Conservation (phyloP, 2,329 filamentous ascomycete species). For the Lasiodiplodia theobromae region DNA sequence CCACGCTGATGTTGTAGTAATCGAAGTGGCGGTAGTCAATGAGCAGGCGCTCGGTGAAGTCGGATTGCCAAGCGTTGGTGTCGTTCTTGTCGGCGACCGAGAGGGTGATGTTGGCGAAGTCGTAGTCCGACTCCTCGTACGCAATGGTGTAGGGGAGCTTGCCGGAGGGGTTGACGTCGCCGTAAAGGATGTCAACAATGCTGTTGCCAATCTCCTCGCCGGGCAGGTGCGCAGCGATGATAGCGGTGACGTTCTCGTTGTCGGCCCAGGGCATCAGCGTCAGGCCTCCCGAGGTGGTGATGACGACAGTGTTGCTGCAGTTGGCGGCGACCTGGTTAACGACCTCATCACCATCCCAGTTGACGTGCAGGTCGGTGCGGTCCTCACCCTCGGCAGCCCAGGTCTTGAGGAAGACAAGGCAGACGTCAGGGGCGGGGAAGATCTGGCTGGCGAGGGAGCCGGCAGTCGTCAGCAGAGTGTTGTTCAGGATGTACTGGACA, state of each 20-base stretch:
- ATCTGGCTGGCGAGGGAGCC: constrained; percentile 34
- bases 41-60: constrained; percentile 82
- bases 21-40: constrained; percentile 93
- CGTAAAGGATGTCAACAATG: constrained; percentile 79
- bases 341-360: constrained; percentile 47
- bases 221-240: constrained; percentile 41
- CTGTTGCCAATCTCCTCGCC: constrained; percentile 77
- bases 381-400: constrained; percentile 56
- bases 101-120: constrained; percentile 35
- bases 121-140: constrained; percentile 66
- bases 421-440: constrained; percentile 52
- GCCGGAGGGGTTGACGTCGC: constrained; percentile 77
- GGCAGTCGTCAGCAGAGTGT: constrained; percentile 18
- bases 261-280: constrained; percentile 52
- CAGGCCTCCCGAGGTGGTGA: constrained; percentile 54
- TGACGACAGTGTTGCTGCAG: constrained; percentile 61
- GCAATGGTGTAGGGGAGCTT: constrained; percentile 88
- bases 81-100: constrained; percentile 32
- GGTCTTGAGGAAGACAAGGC: constrained; percentile 66
- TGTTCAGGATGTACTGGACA: constrained; percentile 30
- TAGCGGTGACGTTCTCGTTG: constrained; percentile 47
- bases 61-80: constrained; percentile 31
- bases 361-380: constrained; percentile 47
- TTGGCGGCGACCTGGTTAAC: constrained; percentile 47
- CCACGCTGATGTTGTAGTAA: constrained; percentile 73